A percentile compares a stretch with the other conserved stretches of the same genome.
Conservation (phyloP, 371 early-diverging fungal species). For the Fennellomyces sp. region DNA sequence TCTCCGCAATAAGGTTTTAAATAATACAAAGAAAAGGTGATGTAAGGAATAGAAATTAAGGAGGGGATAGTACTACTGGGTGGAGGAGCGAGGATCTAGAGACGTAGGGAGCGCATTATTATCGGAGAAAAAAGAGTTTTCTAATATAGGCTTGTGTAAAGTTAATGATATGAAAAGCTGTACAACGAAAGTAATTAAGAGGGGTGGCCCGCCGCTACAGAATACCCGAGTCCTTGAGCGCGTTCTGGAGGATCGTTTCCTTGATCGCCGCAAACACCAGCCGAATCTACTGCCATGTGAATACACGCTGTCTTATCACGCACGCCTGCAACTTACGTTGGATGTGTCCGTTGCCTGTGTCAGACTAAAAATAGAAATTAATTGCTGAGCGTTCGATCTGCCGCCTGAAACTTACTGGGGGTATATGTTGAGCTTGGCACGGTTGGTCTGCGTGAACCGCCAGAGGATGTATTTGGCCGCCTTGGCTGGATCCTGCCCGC, state of each 20-base stretch:
- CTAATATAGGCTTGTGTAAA: constrained; percentile 3
- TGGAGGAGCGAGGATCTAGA: too few relatives aligned
- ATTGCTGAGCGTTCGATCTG: background rate
- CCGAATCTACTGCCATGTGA: constrained; percentile 39
- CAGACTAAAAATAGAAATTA: constrained; percentile 45
- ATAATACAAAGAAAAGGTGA: too few relatives aligned
- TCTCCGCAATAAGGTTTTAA: too few relatives aligned
- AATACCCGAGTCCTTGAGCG: constrained; percentile 69
- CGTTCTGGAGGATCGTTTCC: constrained; percentile 77
- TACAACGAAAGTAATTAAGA: constrained; percentile 1
- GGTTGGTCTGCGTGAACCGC: constrained; percentile 71
- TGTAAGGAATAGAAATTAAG: too few relatives aligned
- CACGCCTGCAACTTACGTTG: constrained; percentile 67
- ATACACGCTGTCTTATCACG: too few relatives aligned
- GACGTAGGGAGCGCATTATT: background rate
- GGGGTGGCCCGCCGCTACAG: constrained; percentile 26
- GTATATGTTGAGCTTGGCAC: constrained; percentile 71
- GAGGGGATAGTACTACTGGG: too few relatives aligned
- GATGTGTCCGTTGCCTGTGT: constrained; percentile 84
- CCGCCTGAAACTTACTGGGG: constrained; percentile 60
- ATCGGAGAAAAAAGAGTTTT: background rate
- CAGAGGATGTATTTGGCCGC: constrained; percentile 77
- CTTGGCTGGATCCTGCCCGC: constrained; percentile 68
- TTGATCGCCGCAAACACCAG: constrained; percentile 80
- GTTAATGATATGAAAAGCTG: background rate